A percentile compares a stretch with the other conserved stretches of the same genome.
phyloP scores from a whole-genome alignment of 345 rosid genomes.

The Corymbia maculata region DNA sequence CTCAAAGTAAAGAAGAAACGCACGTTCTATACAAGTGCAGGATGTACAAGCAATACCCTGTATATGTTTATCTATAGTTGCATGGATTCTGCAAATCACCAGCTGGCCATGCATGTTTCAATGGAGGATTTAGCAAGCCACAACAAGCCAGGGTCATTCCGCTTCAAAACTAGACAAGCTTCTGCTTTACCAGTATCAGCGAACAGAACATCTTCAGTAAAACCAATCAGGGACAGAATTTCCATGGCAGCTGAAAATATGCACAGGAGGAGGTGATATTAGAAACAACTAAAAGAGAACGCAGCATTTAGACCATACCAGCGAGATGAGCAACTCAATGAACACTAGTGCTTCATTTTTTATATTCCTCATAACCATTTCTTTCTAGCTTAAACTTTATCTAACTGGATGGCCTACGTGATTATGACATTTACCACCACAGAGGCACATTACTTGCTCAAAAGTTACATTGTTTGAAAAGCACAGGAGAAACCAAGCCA shows the following conservation, averaged over 20 bases:
- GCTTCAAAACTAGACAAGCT: constrained; percentile 59
- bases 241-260: constrained; percentile 68
- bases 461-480: background rate
- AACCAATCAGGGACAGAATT: constrained; percentile 64
- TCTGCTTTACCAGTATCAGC: constrained; percentile 49
- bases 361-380: background rate
- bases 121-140: constrained; percentile 90
- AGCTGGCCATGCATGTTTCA: constrained; percentile 27
- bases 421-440: background rate
- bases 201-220: constrained; percentile 45
- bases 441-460: background rate
- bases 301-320: background rate
- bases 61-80: background rate
- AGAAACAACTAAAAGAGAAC: background rate
- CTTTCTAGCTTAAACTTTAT: background rate
- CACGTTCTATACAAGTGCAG: background rate
- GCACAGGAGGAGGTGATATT: background rate
- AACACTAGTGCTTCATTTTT: background rate
- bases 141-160: constrained; percentile 83
- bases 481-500: background rate
- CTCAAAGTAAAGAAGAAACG: background rate
- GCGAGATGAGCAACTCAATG: background rate
- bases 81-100: background rate
- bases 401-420: background rate
- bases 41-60: background rate